Evolutionary conservation across 768 basidiomycete species (phyloP), one percentile per base, ranked within the genome.

Genomic region (Leccinum aurantiacum): DNA sequence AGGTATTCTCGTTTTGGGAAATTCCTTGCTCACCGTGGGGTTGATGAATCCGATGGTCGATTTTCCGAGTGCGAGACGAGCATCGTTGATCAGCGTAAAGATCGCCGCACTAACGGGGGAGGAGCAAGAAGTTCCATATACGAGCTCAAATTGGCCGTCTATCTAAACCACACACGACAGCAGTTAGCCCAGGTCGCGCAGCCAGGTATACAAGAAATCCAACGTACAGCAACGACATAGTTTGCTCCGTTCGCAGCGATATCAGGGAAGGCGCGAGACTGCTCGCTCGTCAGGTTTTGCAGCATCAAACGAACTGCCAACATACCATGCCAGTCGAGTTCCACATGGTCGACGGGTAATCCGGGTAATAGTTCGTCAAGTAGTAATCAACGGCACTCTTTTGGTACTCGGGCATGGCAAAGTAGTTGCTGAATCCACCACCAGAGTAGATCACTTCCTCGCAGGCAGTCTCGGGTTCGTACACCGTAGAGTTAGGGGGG

Each of bases 11-110:
- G 8, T 24, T 27, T 22, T 17, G 14, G 75, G 4, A 37, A 9
- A 14, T 71, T 73, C 24, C 17, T 71, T 71, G 58, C 81, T 80
- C 13, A 79, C 76, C 25, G 73, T 67, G 29, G 80, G 79, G 64
- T 82, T 81, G 58, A 82, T 78, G 67, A 82, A 73, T n/a, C 75
- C 73, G 4, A 78, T 67, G 1, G 76, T 66, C 10, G 54, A 59
- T 58, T 78, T 78, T 25, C 71, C 67, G 9, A 31, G 56, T 5
- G 65, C 69, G 25, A 78, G 35, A 13, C 76, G 70, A 17, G 72
- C 78, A 54, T 76, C 77, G 61, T 78, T 78, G 58, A 76, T 61
- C 62, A 77, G 64, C 1, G 75, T 74, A 24, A 78, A 60, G 49
- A 78, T 69, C 1, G 73, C 68, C 0, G 65, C 74, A 19, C 71